Conservation (phyloP, 2,329 filamentous ascomycete genomes). For the Aspergillus terreus region DNA sequence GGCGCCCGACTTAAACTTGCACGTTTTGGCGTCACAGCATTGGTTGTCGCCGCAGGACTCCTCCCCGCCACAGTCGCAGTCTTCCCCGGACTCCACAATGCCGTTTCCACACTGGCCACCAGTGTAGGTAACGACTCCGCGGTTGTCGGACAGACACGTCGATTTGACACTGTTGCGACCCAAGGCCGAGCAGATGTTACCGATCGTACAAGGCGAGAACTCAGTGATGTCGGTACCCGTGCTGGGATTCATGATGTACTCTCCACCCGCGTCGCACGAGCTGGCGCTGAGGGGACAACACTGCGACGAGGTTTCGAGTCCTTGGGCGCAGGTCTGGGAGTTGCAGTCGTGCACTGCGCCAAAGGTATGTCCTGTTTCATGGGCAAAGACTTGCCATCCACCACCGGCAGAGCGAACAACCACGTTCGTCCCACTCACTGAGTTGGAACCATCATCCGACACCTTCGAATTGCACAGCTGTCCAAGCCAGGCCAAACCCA, state of each 20-base stretch:
- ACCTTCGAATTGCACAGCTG: constrained; percentile 68
- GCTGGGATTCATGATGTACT: constrained; percentile 95
- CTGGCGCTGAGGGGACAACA: constrained; percentile 74
- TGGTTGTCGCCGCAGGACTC: constrained; percentile 66
- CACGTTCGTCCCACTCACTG: constrained; percentile 81
- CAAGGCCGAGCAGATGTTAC: constrained; percentile 89
- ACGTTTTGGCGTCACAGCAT: constrained; percentile 84
- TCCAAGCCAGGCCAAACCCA: constrained; percentile 89
- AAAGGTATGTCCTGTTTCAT: constrained; percentile 92
- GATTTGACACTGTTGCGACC: constrained; percentile 72
- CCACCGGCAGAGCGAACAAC: constrained; percentile 76
- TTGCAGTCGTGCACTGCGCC: constrained; percentile 94
- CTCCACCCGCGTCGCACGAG: constrained; percentile 70
- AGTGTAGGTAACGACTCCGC: constrained; percentile 73
- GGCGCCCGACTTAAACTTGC: constrained; percentile 72
- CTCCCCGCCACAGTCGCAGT: constrained; percentile 89
- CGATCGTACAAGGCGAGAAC: constrained; percentile 86
- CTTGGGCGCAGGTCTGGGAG: constrained; percentile 60
- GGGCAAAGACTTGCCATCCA: constrained; percentile 95
- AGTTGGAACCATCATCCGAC: constrained; percentile 55
- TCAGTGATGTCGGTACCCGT: constrained; percentile 67
- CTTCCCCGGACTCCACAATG: constrained; percentile 89
- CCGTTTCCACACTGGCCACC: constrained; percentile 91
- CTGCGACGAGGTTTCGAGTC: constrained; percentile 58
- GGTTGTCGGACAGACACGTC: constrained; percentile 78